Base-by-base conservation (phyloP, 176 grass and related monocot species). In the Leersia perrieri region DNA sequence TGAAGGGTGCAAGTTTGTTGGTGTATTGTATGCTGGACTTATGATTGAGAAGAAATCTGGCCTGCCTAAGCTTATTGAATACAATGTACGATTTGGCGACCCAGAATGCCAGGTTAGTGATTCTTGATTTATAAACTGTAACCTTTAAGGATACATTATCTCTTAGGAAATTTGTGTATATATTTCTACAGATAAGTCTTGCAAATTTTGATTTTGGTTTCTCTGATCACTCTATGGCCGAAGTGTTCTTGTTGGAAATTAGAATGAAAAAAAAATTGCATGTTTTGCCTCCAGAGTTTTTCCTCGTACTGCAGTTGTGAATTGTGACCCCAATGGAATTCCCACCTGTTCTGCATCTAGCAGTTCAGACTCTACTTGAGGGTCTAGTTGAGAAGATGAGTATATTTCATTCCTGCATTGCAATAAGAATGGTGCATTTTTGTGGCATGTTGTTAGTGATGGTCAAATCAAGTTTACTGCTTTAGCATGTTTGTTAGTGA, bases 51-150 rank as follows among this genome's bases (percentile, higher is more conserved):
- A 82, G 76, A 87, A 82, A 55, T 83, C 80, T 16, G 83, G 89
- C 11, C 72, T 91, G 12, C 83, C 92, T 66, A 91, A 91, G 83
- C 89, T 94, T 39, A 94, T 94, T 39, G 89, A 94, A 26, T 94
- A 94, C 60, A 94, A 91, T 73, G 89, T 91, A 12, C 83, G 89
- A 34, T 94, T 94, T 84, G 89, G 92, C 11, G 92, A 94, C 73
- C 92, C 89, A 60, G 92, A 94, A 86, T 94, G 89, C 34, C 89
- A 91, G 89, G 92, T 94, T 67, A 25, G 92, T 89, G 33, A 11
- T 36, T 25, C 25, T 75, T 31, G 65, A n/a, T n/a, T 11, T 66
- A 42, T 63, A 81, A 20, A n/a, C 10, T 5, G 16, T 55, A 58
- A 25, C 25, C 3, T 62, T 70, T 49, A 5, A 45, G 5, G 55